phyloP scores from a whole-genome alignment of 495 filamentous ascomycete genomes.

The Aspergillus bridgeri region DNA sequence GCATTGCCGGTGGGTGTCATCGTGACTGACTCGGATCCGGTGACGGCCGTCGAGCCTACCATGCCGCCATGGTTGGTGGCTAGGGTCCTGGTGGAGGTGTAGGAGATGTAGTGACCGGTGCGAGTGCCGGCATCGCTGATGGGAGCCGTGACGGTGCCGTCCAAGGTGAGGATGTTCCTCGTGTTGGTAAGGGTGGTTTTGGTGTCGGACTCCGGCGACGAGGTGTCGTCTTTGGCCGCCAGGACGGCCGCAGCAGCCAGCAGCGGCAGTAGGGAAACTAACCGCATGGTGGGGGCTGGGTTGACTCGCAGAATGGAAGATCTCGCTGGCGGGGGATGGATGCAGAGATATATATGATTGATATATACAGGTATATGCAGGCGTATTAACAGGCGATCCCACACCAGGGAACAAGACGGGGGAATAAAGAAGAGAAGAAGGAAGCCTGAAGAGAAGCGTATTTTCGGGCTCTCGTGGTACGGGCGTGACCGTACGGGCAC shows the following conservation, averaged over 20 bases:
- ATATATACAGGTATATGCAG: too few species aligned
- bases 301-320: neutral
- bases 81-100: constrained; percentile 38
- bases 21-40: constrained; percentile 19
- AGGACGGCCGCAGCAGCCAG: constrained; percentile 6
- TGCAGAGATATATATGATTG: too few species aligned
- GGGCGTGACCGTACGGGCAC: neutral
- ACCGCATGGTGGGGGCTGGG: constrained; percentile 11
- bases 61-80: constrained; percentile 19
- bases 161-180: constrained; percentile 21
- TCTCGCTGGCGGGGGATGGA: neutral
- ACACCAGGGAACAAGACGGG: neutral
- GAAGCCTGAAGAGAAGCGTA: neutral
- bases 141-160: constrained; percentile 16
- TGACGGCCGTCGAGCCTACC: constrained; percentile 17
- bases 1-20: constrained; percentile 22
- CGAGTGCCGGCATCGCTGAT: constrained; percentile 22
- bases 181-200: constrained; percentile 6
- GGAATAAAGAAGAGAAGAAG: neutral
- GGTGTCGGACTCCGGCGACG: constrained; percentile 9
- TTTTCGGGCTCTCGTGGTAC: too few species aligned
- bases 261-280: constrained; percentile 16
- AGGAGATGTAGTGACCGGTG: constrained; percentile 37
- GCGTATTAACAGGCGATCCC: too few species aligned
- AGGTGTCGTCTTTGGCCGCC: constrained; percentile 18